Percentiles rank a stretch among this genome's conserved stretches.
Evolutionary conservation across 2,329 filamentous ascomycete genomes (phyloP).

Genomic region (Clonostachys sp.): DNA sequence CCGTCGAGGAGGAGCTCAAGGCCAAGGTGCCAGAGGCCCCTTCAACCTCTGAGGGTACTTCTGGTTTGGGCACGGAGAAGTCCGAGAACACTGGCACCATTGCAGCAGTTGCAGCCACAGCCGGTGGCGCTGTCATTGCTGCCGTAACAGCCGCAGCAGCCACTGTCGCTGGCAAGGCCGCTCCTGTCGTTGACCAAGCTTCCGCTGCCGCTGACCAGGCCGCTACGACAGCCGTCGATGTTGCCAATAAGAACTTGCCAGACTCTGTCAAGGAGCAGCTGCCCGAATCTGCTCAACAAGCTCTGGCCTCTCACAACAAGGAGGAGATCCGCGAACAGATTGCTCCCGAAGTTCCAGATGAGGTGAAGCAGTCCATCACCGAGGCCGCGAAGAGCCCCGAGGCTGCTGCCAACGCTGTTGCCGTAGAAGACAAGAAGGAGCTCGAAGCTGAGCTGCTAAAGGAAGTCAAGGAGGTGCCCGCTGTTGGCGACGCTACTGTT

Average conservation of each 20-base stretch:
- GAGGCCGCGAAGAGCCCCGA: slow-evolving; percentile 62
- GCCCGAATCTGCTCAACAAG: slow-evolving; percentile 43
- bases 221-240: slow-evolving; percentile 27
- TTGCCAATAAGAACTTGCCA: slow-evolving; percentile 43
- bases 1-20: slow-evolving; percentile 67
- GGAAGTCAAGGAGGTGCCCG: slow-evolving; percentile 45
- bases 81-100: slow-evolving; percentile 36
- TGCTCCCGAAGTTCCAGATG: slow-evolving; percentile 45
- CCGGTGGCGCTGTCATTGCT: slow-evolving; percentile 26
- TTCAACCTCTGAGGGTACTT: slow-evolving; percentile 51
- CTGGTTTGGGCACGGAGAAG: slow-evolving; percentile 48
- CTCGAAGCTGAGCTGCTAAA: slow-evolving; percentile 71
- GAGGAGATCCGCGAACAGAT: slow-evolving; percentile 35
- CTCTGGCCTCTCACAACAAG: slow-evolving; percentile 36
- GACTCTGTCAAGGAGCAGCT: slow-evolving; percentile 47
- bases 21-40: slow-evolving; percentile 59
- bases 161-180: slow-evolving; percentile 16
- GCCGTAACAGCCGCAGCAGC: slow-evolving; percentile 20
- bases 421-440: slow-evolving; percentile 69
- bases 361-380: slow-evolving; percentile 53
- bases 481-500: slow-evolving; percentile 18
- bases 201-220: slow-evolving; percentile 19
- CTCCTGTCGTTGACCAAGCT: slow-evolving; percentile 19
- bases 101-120: slow-evolving; percentile 30
- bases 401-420: slow-evolving; percentile 62